Evolutionary conservation across 2,329 filamentous ascomycete genomes (phyloP), one percentile per base, ranked within the genome.

Genomic region (Hypoxylon sp.): DNA sequence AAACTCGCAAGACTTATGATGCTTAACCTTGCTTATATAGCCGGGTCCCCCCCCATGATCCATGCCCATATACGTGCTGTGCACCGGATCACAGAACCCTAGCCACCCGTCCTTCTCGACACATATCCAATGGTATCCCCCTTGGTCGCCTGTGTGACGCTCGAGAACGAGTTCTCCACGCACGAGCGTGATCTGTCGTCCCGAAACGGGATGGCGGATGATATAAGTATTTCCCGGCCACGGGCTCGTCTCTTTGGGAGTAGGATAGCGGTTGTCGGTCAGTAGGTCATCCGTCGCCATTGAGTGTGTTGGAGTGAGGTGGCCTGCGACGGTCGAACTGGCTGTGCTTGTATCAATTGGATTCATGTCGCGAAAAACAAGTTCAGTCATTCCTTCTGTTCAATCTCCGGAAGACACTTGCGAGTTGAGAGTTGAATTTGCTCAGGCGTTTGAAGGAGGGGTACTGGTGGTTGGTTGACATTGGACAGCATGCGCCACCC

Each of bases 101-200:
- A 81, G 65, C 77, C 78, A 81, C 2, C 78, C 77, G 4, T 77
- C 71, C 27, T 68, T 74, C 34, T 80, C 78, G 14, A 78, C 73
- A 53, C 80, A 81, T 19, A 65, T 53, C 80, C 80, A 81, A 47
- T 80, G 76, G 25, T 73, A 73, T 11, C 74, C 71, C 30, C 74
- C 70, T 11, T 59, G 64, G 14, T 63, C 55, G 34, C 64, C 64
- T 6, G 19, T 23, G n/a, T 63, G 45, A n/a, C 43, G 8, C 37
- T 60, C 47, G 2, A 67, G 50, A 3, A 29, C n/a, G 8, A 67
- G 50, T 25, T 60, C 30, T 23, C 64, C 64, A 3, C 51, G 16
- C 5, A 56, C 51, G 5, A 67, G 41, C 11, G 64, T 67, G 16
- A 67, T 51, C 27, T 55, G 54, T 34, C 54, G 51, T 4, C 45